A percentile compares a stretch with the other conserved stretches of the same genome.
These are phyloP conservation scores for Acanthamoeba healyi DNA, from an alignment of 208 protist species.

Conservation along the genomic window DNA sequence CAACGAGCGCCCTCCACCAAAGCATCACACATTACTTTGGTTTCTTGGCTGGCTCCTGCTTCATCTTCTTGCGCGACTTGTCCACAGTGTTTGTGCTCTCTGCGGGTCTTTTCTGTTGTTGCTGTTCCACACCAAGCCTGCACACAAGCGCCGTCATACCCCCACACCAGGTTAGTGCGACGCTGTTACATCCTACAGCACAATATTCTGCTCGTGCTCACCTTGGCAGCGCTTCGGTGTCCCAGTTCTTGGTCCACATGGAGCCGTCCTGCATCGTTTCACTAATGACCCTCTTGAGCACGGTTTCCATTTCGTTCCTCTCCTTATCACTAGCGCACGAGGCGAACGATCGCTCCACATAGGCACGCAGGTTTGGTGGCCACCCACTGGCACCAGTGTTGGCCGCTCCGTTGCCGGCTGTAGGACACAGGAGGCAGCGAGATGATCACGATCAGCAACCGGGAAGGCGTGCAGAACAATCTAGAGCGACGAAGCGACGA, in stretches of 20 bases:
- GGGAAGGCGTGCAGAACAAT: no score
- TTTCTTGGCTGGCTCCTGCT: not conserved
- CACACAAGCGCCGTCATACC: no score
- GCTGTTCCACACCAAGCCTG: not conserved
- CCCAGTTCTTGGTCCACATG: conserved; percentile 60
- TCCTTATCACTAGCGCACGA: conserved; percentile 26
- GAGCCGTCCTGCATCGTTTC: conserved; percentile 1
- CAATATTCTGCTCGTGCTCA: no score
- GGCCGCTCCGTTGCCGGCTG: not conserved
- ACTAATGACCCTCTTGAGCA: conserved; percentile 61
- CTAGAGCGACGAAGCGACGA: no score
- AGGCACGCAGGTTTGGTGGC: conserved; percentile 50
- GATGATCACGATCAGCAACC: no score
- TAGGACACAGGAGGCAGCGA: no score
- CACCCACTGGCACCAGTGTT: not conserved
- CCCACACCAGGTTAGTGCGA: no score
- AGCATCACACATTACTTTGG: no score
- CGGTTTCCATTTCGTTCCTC: conserved; percentile 49
- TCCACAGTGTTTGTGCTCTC: not conserved
- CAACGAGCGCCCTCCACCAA: no score
- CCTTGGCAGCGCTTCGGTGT: conserved; percentile 44
- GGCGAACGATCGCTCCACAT: conserved; percentile 61
- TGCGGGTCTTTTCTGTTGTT: not conserved
- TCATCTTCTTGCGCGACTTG: conserved; percentile 20
- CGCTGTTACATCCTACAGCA: no score